Conservation (phyloP, 352 stramenopile genomes). For the Phytophthora europaea region DNA sequence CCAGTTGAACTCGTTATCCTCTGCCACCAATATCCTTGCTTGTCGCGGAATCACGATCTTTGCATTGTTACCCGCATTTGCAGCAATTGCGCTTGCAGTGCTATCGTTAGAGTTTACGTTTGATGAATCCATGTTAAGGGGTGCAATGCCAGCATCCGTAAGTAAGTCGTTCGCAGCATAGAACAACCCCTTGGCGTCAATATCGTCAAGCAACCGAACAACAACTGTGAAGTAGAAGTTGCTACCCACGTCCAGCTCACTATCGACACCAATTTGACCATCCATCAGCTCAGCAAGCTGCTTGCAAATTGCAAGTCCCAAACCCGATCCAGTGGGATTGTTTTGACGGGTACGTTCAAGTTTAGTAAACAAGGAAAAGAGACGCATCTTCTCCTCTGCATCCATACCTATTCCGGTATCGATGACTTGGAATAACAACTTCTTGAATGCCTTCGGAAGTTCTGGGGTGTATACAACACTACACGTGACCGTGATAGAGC, state of each 20-base stretch:
- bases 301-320: conserved; percentile 91
- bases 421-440: conserved; percentile 88
- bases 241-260: conserved; percentile 76
- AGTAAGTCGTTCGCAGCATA: conserved; percentile 68
- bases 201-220: conserved; percentile 68
- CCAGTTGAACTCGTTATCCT: conserved; percentile 88
- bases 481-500: conserved; percentile 84
- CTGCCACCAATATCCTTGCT: conserved; percentile 73
- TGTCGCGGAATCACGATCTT: conserved; percentile 58
- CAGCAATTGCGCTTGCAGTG: conserved; percentile 39
- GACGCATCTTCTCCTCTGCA: conserved; percentile 77
- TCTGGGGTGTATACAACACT: conserved; percentile 75
- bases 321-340: conserved; percentile 88
- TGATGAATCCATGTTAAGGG: conserved; percentile 27
- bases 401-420: conserved; percentile 89
- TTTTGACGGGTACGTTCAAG: conserved; percentile 84
- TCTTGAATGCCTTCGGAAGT: conserved; percentile 70
- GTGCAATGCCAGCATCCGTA: conserved; percentile 25
- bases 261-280: conserved; percentile 88
- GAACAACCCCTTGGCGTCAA: conserved; percentile 50
- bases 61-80: conserved; percentile 39
- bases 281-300: conserved; percentile 92
- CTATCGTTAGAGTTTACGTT: conserved; percentile 63
- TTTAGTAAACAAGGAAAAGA: conserved; percentile 89
- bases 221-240: conserved; percentile 91